Conservation (phyloP, 2,329 filamentous ascomycete genomes). For the Pestalotiopsis sp. region DNA sequence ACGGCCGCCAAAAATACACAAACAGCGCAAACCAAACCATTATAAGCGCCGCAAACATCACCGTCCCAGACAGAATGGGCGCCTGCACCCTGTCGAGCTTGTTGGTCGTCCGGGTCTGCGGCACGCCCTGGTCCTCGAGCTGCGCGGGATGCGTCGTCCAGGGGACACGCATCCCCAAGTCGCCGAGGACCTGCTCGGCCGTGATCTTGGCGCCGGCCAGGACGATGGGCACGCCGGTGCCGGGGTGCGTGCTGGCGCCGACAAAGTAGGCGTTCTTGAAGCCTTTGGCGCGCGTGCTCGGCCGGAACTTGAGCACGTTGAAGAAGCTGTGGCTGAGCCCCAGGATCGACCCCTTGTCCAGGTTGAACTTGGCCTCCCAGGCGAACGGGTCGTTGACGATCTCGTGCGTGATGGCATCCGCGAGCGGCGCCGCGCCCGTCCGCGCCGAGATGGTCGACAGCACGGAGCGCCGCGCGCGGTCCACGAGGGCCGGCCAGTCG, state of each 20-base stretch:
- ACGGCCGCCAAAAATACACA: conserved; percentile 8
- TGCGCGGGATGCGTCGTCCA: conserved; percentile 28
- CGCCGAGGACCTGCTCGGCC: conserved; percentile 44
- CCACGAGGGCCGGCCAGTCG: conserved; percentile 65
- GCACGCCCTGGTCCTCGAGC: conserved; percentile 22
- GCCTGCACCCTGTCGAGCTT: conserved; percentile 14
- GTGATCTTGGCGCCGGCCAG: conserved; percentile 69
- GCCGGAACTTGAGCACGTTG: conserved; percentile 70
- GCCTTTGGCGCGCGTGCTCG: conserved; percentile 55
- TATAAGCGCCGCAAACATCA: neutral
- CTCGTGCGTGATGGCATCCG: conserved; percentile 58
- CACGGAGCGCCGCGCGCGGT: conserved; percentile 61
- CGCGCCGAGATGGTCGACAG: conserved; percentile 62
- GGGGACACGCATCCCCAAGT: conserved; percentile 30
- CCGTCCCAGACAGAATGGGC: neutral
- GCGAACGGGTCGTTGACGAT: conserved; percentile 65
- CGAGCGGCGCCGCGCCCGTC: conserved; percentile 56
- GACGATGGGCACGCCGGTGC: conserved; percentile 75
- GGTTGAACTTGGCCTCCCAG: conserved; percentile 72
- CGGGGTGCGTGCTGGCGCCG: conserved; percentile 75
- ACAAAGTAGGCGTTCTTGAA: conserved; percentile 68
- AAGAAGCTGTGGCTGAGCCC: conserved; percentile 75
- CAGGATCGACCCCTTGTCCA: conserved; percentile 74
- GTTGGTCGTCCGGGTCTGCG: conserved; percentile 19
- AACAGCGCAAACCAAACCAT: neutral